phyloP scores from a whole-genome alignment of 1,139 yeast species.

The Yamadazyma triangularis region DNA sequence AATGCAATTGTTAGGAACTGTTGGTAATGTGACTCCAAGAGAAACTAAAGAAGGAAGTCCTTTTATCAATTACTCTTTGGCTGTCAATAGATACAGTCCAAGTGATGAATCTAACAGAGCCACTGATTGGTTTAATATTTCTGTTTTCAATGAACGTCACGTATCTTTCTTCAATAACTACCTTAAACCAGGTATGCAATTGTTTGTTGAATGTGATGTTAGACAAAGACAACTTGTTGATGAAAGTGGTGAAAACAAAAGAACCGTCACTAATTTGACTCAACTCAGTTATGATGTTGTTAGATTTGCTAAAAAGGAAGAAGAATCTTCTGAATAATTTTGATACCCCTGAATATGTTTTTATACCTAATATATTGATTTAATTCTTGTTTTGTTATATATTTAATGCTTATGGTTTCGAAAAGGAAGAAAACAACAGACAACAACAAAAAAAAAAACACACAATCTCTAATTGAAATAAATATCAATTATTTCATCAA shows the following conservation, averaged over 20 bases:
- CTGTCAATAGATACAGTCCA: conserved; percentile 37
- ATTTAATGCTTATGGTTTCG: too few relatives aligned
- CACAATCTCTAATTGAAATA: too few relatives aligned
- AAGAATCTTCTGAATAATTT: conserved; percentile 10
- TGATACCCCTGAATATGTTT: neutral
- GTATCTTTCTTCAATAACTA: conserved; percentile 33
- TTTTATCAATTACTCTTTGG: conserved; percentile 40
- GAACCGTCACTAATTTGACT: conserved; percentile 27
- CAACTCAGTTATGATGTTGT: conserved; percentile 38
- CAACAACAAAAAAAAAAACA: too few relatives aligned
- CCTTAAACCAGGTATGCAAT: conserved; percentile 39
- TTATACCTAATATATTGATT: neutral
- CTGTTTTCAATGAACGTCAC: conserved; percentile 39
- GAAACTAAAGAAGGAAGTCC: conserved; percentile 37
- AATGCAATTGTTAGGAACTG: conserved; percentile 40
- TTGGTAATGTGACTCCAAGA: conserved; percentile 33
- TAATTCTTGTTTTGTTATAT: too few relatives aligned
- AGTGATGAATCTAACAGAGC: conserved; percentile 24
- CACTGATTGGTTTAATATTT: conserved; percentile 42
- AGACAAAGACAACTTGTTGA: conserved; percentile 31
- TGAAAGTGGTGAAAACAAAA: conserved; percentile 30
- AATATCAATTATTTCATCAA: too few relatives aligned
- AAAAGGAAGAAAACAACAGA: too few relatives aligned
- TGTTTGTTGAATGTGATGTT: conserved; percentile 40
- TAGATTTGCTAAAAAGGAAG: conserved; percentile 32